Conservation (phyloP, 2,329 filamentous ascomycete species). For the Raffaelea arxii region DNA sequence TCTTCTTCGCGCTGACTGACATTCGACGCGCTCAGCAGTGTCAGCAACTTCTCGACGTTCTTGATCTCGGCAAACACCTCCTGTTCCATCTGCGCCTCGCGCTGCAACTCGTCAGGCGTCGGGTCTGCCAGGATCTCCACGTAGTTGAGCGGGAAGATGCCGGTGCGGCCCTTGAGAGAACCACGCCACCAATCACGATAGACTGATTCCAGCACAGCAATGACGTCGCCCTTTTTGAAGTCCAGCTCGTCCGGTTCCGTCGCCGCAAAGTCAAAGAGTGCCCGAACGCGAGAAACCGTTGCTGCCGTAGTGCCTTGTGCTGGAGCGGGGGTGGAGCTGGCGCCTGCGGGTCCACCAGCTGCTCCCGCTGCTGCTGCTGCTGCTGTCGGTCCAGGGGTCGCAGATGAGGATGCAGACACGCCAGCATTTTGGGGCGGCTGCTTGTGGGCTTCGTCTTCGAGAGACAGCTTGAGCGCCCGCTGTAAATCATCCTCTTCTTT, state of each 20-base stretch:
- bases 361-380: slow-evolving; percentile 25
- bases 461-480: slow-evolving; percentile 84
- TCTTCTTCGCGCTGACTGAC: slow-evolving; percentile 75
- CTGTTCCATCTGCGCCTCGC: slow-evolving; percentile 90
- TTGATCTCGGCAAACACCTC: slow-evolving; percentile 57
- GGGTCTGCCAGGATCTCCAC: slow-evolving; percentile 96
- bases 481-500: slow-evolving; percentile 97
- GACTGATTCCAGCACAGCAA: slow-evolving; percentile 92
- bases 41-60: slow-evolving; percentile 63
- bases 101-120: slow-evolving; percentile 85
- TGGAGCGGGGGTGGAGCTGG: slow-evolving; percentile 28
- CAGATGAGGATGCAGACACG: slow-evolving; percentile 24
- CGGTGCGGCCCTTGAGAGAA: slow-evolving; percentile 84
- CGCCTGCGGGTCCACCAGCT: slow-evolving; percentile 35
- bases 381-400: slow-evolving; percentile 6
- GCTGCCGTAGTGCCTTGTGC: slow-evolving; percentile 73
- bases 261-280: slow-evolving; percentile 88
- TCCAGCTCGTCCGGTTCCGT: slow-evolving; percentile 91
- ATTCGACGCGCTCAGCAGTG: slow-evolving; percentile 79
- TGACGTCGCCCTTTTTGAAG: slow-evolving; percentile 94
- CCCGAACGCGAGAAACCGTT: slow-evolving; percentile 88
- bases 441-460: slow-evolving; percentile 73
- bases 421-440: slow-evolving; percentile 24
- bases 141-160: slow-evolving; percentile 97
- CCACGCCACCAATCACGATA: slow-evolving; percentile 99